Conservation (phyloP, 441 rosid species). For the Syzygium syzygioides region DNA sequence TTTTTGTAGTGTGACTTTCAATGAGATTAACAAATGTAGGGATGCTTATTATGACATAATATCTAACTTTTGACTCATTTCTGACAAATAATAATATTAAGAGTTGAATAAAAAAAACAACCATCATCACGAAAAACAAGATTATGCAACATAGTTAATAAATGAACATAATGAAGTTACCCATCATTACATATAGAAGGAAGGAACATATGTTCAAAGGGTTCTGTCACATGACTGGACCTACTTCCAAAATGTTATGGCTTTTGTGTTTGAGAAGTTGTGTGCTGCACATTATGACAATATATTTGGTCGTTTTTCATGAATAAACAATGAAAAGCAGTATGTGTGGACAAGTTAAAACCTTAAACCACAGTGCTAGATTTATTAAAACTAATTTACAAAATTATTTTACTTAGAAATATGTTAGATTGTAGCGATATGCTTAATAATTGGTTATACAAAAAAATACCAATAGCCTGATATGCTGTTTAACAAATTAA, state of each 20-base stretch:
- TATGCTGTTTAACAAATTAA: neutral
- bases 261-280: neutral
- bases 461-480: neutral
- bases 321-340: neutral
- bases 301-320: rapidly evolving
- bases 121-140: neutral
- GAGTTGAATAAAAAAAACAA: neutral
- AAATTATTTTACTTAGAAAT: neutral
- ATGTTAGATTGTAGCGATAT: neutral
- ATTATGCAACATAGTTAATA: neutral
- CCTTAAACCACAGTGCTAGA: neutral
- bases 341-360: neutral
- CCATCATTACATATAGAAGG: neutral
- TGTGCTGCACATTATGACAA: neutral
- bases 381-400: neutral
- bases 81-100: neutral
- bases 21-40: neutral
- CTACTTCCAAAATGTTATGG: neutral
- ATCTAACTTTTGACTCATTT: neutral
- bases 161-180: neutral
- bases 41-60: neutral
- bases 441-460: neutral
- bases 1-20: neutral
- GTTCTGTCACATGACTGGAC: neutral
- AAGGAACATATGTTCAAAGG: neutral